phyloP scores from a whole-genome alignment of 805 yeast species.

The Candida coquimbonensis region DNA sequence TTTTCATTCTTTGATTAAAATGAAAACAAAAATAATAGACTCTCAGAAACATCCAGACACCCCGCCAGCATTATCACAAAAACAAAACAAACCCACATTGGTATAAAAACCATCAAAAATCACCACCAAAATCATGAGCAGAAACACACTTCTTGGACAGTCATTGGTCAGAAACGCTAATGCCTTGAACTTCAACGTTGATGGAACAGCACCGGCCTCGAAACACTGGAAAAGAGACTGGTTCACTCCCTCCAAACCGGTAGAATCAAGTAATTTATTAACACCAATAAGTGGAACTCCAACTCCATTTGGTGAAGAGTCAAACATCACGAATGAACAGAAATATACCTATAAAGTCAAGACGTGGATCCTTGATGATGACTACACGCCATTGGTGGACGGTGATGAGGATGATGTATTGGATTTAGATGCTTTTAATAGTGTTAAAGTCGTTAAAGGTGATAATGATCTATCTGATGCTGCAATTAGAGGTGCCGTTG shows the following conservation, averaged over 20 bases:
- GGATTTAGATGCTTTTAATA: slow-evolving; percentile 34
- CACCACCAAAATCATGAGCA: neutral
- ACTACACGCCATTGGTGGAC: slow-evolving; percentile 23
- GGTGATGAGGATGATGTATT: slow-evolving; percentile 37
- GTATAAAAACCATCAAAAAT: neutral
- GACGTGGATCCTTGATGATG: slow-evolving; percentile 25
- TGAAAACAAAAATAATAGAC: too few relatives aligned
- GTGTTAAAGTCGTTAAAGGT: slow-evolving; percentile 16
- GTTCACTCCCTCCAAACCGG: slow-evolving; percentile 16
- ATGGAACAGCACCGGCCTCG: slow-evolving; percentile 8
- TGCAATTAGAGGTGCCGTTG: slow-evolving; percentile 51
- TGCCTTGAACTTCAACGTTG: slow-evolving; percentile 11
- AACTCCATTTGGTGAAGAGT: slow-evolving; percentile 23
- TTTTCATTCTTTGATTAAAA: neutral
- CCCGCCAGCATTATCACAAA: neutral
- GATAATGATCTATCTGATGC: slow-evolving; percentile 32
- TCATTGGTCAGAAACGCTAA: slow-evolving; percentile 23
- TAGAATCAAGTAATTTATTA: slow-evolving; percentile 10
- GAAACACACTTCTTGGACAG: slow-evolving; percentile 19
- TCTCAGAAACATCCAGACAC: neutral
- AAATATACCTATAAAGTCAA: slow-evolving; percentile 23
- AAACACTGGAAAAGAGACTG: slow-evolving; percentile 25
- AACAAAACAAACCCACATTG: neutral
- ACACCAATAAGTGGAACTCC: slow-evolving; percentile 19
- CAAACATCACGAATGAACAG: slow-evolving; percentile 10